phyloP scores from a whole-genome alignment of 257 asterid genomes.

The Przewalskia tangutica region DNA sequence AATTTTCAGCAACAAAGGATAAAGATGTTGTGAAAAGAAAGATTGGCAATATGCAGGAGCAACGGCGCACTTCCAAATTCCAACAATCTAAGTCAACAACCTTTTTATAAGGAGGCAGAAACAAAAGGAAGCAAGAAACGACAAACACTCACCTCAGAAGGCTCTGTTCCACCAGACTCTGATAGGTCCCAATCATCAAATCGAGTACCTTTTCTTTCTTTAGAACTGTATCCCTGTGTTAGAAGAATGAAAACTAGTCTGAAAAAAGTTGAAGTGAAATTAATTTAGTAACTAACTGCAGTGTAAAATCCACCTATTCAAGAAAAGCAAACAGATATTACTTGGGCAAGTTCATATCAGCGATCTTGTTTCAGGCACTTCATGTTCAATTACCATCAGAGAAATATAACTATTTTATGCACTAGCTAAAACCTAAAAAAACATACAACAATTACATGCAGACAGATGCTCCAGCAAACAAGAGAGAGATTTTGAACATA shows the following conservation, averaged over 20 bases:
- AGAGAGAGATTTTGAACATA: slow-evolving; percentile 9
- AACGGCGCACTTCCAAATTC: neutral
- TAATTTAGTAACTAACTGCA: neutral
- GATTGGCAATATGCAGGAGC: neutral
- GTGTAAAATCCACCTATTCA: neutral
- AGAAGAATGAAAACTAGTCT: slow-evolving; percentile 6
- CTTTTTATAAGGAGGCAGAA: neutral
- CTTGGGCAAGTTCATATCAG: slow-evolving; percentile 1
- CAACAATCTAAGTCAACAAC: neutral
- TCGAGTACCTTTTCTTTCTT: slow-evolving; percentile 48
- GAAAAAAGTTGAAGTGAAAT: neutral
- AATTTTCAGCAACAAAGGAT: neutral
- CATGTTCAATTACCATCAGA: neutral
- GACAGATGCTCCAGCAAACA: neutral
- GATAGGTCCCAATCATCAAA: slow-evolving; percentile 92
- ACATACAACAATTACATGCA: neutral
- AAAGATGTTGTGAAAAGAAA: neutral
- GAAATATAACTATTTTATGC: neutral
- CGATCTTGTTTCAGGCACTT: neutral
- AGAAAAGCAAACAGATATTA: neutral
- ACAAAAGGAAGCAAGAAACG: slow-evolving; percentile 15
- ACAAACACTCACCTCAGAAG: slow-evolving; percentile 46
- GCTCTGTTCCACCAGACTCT: slow-evolving; percentile 69
- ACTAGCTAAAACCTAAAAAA: neutral
- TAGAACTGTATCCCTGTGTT: slow-evolving; percentile 85